Evolutionary conservation across 768 basidiomycete species (phyloP), one percentile per base, ranked within the genome.

Genomic region (Cubamyces lactineus): DNA sequence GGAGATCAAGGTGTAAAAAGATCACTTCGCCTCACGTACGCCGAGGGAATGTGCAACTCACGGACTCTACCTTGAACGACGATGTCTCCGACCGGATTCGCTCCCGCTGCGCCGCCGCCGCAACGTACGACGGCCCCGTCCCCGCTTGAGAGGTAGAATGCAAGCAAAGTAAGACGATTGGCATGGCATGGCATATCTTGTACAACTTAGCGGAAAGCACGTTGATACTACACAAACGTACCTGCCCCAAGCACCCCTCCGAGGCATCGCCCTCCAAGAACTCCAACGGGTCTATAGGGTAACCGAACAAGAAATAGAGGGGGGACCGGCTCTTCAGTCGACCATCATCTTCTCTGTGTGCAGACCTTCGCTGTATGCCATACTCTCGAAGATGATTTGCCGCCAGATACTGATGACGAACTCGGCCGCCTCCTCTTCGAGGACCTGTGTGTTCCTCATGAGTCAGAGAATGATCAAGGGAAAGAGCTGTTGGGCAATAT

Each of bases 371-470:
- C 85, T 87, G 73, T 92, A 95, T 26, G 94, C 92, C 85, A 93
- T 90, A 70, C 93, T 94, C 80, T 98, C 95, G 72, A 96, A 96
- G 53, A 94, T 92, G 67, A 96, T 84, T 76, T 94, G 91, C 57
- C 93, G 86, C 95, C 95, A 98, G 50, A 97, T 80, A 63, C 82
- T 82, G 68, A 88, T 74, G n/a, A 85, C 80, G 60, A 96, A 84
- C 62, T 93, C 88, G 26, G 78, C 77, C 5, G 95, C 94, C 72
- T 98, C 95, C 73, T 96, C 95, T 71, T 94, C 94, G 39, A 98
- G 79, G 3, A 97, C 92, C 95, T 97, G 70, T 41, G 28, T 24
- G 46, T 12, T 60, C 1, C 42, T 21, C 28, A 47, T 50, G 3
- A 38, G 40, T 23, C 39, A 65, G 56, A 39, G 19, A 1, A 23